Percentiles rank a stretch among this genome's conserved stretches.
Conservation (phyloP, 179 eudicot genomes). For the Corrigiola litoralis region DNA sequence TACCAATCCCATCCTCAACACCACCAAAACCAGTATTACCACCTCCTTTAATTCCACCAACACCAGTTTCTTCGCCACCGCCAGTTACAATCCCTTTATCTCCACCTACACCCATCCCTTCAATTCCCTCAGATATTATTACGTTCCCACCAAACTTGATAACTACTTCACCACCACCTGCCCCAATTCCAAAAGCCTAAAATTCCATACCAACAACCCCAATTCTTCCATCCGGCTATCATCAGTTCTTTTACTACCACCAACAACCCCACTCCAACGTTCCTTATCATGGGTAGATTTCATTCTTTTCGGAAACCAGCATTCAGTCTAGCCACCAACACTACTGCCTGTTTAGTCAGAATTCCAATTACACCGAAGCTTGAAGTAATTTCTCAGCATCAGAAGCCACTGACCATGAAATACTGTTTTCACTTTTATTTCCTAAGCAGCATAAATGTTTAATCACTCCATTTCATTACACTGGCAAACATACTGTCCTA, state of each 20-base stretch:
- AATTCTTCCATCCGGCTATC: neutral
- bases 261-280: neutral
- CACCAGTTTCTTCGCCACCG: constrained; percentile 5
- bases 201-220: neutral
- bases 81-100: constrained; percentile 2
- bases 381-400: no score
- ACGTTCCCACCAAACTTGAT: neutral
- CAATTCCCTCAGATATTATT: neutral
- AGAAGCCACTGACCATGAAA: no score
- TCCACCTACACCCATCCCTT: neutral
- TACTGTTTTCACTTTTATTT: no score
- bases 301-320: neutral
- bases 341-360: neutral
- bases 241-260: neutral
- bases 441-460: no score
- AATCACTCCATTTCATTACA: no score
- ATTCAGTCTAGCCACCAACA: neutral
- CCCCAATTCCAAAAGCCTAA: neutral
- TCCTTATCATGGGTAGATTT: neutral
- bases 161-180: neutral
- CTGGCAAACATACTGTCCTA: no score
- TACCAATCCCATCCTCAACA: constrained; percentile 10
- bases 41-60: neutral
- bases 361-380: no score
- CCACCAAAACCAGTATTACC: constrained; percentile 20